These are phyloP conservation scores for Irpex rosettiformis DNA, from an alignment of 1,284 basidiomycete genomes.

Conservation along the genomic window DNA sequence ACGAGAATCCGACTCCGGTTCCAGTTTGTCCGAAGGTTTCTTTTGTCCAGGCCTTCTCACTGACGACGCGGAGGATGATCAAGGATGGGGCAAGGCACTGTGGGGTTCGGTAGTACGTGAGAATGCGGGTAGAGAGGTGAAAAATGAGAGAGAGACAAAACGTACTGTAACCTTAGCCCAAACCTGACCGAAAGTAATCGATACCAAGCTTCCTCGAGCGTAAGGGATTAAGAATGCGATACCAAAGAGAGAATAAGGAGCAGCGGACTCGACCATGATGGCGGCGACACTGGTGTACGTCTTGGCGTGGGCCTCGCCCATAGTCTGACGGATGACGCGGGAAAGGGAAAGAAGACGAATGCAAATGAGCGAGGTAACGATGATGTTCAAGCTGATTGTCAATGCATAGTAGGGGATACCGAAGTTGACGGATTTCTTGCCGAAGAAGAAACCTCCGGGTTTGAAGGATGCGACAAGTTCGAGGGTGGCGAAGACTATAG, in stretches of 20 bases:
- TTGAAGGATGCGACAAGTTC: slow-evolving; percentile 16
- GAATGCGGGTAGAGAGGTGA: neutral
- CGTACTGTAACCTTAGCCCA: slow-evolving; percentile 18
- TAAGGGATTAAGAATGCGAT: slow-evolving; percentile 18
- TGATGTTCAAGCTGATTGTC: slow-evolving; percentile 16
- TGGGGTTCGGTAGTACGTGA: neutral
- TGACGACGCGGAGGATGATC: slow-evolving; percentile 19
- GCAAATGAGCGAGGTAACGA: slow-evolving; percentile 18
- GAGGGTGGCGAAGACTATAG: slow-evolving; percentile 16
- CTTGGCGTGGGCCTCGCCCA: slow-evolving; percentile 14
- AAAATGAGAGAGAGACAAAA: neutral
- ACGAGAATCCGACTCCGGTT: neutral
- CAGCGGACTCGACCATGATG: slow-evolving; percentile 21
- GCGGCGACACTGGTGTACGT: slow-evolving; percentile 17
- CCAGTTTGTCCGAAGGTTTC: slow-evolving; percentile 2
- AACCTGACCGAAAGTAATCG: slow-evolving; percentile 16
- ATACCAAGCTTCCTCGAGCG: slow-evolving; percentile 9
- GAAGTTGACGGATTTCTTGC: slow-evolving; percentile 15
- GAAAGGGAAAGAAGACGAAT: slow-evolving; percentile 13
- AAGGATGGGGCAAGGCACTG: slow-evolving; percentile 21
- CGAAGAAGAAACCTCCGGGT: slow-evolving; percentile 18
- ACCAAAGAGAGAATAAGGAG: slow-evolving; percentile 16
- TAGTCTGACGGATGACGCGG: slow-evolving; percentile 7
- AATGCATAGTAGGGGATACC: slow-evolving; percentile 18
- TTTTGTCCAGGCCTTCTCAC: slow-evolving; percentile 14